These are phyloP conservation scores for Micromonas pusilla DNA, from an alignment of 139 green algal genomes.

Conservation along the genomic window DNA sequence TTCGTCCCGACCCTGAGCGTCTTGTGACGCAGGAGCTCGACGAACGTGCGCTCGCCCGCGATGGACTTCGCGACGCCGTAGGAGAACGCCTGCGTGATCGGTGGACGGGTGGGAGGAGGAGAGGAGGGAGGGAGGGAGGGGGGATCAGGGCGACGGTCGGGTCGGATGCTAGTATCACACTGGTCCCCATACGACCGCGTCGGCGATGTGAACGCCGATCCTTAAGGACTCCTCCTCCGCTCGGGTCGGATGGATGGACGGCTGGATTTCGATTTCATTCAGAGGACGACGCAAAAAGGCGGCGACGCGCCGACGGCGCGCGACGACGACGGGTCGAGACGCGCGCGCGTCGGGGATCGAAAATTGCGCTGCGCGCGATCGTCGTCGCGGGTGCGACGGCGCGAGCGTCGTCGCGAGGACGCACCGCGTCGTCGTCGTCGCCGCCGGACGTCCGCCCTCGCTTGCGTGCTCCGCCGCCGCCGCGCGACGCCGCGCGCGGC, in stretches of 20 bases:
- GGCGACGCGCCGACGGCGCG: too few relatives aligned
- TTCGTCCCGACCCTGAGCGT: slow-evolving; percentile 44
- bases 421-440: slow-evolving; percentile 1
- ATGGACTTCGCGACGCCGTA: neutral
- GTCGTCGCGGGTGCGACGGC: neutral
- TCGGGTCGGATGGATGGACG: too few relatives aligned
- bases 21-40: slow-evolving; percentile 76
- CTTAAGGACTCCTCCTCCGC: neutral
- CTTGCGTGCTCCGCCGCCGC: too few relatives aligned
- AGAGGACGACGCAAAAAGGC: too few relatives aligned
- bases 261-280: too few relatives aligned
- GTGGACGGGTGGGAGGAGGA: too few relatives aligned
- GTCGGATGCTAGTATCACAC: neutral
- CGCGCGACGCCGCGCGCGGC: too few relatives aligned
- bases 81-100: too few relatives aligned
- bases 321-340: too few relatives aligned
- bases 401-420: neutral
- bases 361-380: neutral
- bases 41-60: slow-evolving; percentile 54
- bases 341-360: neutral
- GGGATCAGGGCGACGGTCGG: too few relatives aligned
- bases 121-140: too few relatives aligned
- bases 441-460: neutral
- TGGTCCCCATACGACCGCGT: neutral
- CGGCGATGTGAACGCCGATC: too few relatives aligned